Evolutionary conservation across 2,329 filamentous ascomycete species (phyloP).

Genomic region (Talaromyces sp.): DNA sequence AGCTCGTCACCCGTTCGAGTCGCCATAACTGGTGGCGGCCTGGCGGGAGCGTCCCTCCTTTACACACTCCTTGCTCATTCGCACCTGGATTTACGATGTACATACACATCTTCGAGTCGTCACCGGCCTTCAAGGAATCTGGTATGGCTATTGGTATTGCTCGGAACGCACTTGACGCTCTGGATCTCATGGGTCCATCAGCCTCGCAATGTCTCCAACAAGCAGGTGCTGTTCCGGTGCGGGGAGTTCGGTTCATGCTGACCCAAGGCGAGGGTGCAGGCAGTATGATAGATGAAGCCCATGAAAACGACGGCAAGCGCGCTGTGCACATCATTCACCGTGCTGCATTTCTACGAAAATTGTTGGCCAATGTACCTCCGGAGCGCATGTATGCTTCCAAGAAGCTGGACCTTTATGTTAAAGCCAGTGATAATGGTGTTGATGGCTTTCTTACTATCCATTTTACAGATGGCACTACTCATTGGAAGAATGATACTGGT

Average conservation of each 20-base stretch:
- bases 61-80: constrained; percentile 34
- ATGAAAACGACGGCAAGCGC: constrained; percentile 27
- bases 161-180: constrained; percentile 36
- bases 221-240: neutral
- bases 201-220: constrained; percentile 9
- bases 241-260: no score
- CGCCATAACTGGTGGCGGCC: constrained; percentile 42
- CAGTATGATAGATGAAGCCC: constrained; percentile 15
- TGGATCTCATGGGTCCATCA: constrained; percentile 32
- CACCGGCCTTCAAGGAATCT: constrained; percentile 31
- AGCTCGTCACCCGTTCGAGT: constrained; percentile 9
- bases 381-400: constrained; percentile 36
- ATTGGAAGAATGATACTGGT: no score
- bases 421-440: neutral
- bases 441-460: constrained; percentile 19
- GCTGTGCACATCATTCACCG: constrained; percentile 8
- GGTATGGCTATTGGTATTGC: constrained; percentile 39
- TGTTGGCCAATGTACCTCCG: neutral
- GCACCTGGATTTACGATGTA: constrained; percentile 26
- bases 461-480: constrained; percentile 17
- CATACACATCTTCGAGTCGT: constrained; percentile 39
- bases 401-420: constrained; percentile 22
- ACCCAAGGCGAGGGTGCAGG: no score
- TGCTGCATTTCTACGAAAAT: constrained; percentile 12
- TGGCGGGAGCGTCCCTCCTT: constrained; percentile 33